Conservation (phyloP, 179 eudicot genomes). For the Silene vulgaris region DNA sequence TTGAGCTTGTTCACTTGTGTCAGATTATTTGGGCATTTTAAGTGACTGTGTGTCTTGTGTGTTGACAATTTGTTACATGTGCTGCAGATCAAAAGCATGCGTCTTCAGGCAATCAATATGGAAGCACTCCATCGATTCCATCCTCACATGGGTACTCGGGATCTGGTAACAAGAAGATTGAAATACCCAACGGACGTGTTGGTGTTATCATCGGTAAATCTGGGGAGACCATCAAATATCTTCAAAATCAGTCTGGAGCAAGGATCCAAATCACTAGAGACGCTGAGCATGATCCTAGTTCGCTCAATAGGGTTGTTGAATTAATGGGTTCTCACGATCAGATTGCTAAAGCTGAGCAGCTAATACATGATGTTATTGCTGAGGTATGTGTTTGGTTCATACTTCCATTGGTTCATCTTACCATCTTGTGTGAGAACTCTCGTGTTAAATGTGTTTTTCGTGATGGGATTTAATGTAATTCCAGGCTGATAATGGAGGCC, state of each 20-base stretch:
- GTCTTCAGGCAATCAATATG: constrained; percentile 32
- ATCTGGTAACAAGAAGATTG: constrained; percentile 62
- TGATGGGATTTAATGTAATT: constrained; percentile 12
- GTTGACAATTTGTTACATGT: constrained; percentile 2
- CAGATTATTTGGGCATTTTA: not conserved
- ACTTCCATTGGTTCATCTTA: not conserved
- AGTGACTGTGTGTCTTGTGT: constrained; percentile 24
- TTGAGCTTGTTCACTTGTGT: not conserved
- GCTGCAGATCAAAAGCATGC: constrained; percentile 40
- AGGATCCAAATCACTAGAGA: constrained; percentile 93
- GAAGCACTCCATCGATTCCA: constrained; percentile 30
- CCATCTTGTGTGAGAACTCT: not conserved
- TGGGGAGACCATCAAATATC: constrained; percentile 87
- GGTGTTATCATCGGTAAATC: constrained; percentile 91
- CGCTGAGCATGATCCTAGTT: constrained; percentile 71
- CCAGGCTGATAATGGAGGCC: constrained; percentile 88
- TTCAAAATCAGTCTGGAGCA: constrained; percentile 89
- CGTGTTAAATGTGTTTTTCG: not conserved
- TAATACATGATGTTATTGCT: constrained; percentile 71
- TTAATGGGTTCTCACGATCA: constrained; percentile 75
- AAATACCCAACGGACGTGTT: constrained; percentile 85
- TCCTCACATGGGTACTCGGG: constrained; percentile 44
- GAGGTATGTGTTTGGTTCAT: constrained; percentile 47
- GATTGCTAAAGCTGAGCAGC: constrained; percentile 78
- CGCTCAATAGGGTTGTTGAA: constrained; percentile 64